These are phyloP conservation scores for Plasmopara muralis DNA, from an alignment of 352 stramenopile species.

Conservation along the genomic window DNA sequence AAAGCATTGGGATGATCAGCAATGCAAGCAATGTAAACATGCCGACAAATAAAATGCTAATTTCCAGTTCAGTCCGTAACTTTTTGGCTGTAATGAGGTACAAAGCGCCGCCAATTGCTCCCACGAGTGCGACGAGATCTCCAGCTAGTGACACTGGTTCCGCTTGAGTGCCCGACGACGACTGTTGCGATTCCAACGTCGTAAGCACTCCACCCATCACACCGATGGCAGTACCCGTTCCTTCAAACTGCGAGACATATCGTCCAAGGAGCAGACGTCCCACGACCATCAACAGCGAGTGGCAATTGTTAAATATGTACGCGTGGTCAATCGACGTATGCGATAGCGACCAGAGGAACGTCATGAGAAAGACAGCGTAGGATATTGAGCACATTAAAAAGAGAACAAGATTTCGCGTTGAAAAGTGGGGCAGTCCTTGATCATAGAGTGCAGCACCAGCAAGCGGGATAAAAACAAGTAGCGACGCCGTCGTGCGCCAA, in stretches of 20 bases:
- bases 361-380: conserved; percentile 76
- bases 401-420: conserved; percentile 52
- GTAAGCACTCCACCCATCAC: conserved; percentile 70
- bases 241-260: conserved; percentile 69
- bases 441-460: conserved; percentile 43
- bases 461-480: conserved; percentile 66
- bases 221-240: conserved; percentile 65
- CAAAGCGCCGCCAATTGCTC: conserved; percentile 60
- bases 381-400: conserved; percentile 61
- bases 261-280: conserved; percentile 48
- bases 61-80: conserved; percentile 58
- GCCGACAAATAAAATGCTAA: conserved; percentile 52
- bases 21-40: conserved; percentile 66
- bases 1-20: conserved; percentile 63
- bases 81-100: conserved; percentile 74
- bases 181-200: conserved; percentile 52
- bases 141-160: conserved; percentile 47
- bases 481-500: conserved; percentile 68
- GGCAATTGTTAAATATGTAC: conserved; percentile 87
- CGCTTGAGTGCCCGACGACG: conserved; percentile 18
- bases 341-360: conserved; percentile 68
- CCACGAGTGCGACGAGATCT: conserved; percentile 69
- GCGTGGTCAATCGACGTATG: conserved; percentile 77
- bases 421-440: conserved; percentile 50
- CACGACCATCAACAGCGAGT: conserved; percentile 76